These are phyloP conservation scores for Moniliella sp. DNA, from an alignment of 1,284 basidiomycete species.

Conservation along the genomic window DNA sequence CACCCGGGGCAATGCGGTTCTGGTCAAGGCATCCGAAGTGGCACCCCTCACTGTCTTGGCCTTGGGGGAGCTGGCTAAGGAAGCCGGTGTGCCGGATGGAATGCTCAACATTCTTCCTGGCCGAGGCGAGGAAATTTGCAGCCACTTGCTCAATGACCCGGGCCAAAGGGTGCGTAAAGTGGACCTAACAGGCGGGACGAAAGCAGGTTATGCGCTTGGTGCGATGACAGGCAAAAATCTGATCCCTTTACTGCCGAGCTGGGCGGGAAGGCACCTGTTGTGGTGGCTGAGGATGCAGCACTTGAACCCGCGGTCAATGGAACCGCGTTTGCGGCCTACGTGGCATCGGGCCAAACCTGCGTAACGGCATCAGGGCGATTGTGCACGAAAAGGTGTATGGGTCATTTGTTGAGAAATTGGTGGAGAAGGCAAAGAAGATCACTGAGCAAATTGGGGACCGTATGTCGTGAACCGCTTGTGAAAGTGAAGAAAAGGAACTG, in stretches of 20 bases:
- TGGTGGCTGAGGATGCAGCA: slow-evolving; percentile 56
- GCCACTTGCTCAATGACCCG: slow-evolving; percentile 18
- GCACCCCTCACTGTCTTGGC: slow-evolving; percentile 57
- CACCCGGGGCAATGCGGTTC: slow-evolving; percentile 49
- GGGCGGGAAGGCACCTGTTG: slow-evolving; percentile 45
- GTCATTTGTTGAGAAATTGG: slow-evolving; percentile 44
- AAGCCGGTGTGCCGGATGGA: slow-evolving; percentile 53
- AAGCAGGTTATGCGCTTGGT: slow-evolving; percentile 49
- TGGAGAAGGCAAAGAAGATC: slow-evolving; percentile 46
- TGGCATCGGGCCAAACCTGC: slow-evolving; percentile 51
- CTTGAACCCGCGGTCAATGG: slow-evolving; percentile 51
- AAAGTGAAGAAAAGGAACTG: too few species aligned
- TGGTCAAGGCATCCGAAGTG: slow-evolving; percentile 60
- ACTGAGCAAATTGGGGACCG: slow-evolving; percentile 51
- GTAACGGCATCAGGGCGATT: slow-evolving; percentile 7
- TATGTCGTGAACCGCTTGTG: slow-evolving; percentile 10
- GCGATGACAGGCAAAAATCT: slow-evolving; percentile 50
- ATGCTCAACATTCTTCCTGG: slow-evolving; percentile 55
- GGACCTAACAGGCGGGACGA: slow-evolving; percentile 59
- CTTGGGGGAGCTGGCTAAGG: slow-evolving; percentile 45
- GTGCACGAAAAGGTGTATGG: slow-evolving; percentile 44
- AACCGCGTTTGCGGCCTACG: slow-evolving; percentile 55
- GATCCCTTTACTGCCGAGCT: slow-evolving; percentile 54
- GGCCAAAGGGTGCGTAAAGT: slow-evolving; percentile 52
- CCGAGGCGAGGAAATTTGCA: slow-evolving; percentile 39